Conservation (phyloP, 2,329 filamentous ascomycete species). For the Pseudovirgaria hyperparasitica region DNA sequence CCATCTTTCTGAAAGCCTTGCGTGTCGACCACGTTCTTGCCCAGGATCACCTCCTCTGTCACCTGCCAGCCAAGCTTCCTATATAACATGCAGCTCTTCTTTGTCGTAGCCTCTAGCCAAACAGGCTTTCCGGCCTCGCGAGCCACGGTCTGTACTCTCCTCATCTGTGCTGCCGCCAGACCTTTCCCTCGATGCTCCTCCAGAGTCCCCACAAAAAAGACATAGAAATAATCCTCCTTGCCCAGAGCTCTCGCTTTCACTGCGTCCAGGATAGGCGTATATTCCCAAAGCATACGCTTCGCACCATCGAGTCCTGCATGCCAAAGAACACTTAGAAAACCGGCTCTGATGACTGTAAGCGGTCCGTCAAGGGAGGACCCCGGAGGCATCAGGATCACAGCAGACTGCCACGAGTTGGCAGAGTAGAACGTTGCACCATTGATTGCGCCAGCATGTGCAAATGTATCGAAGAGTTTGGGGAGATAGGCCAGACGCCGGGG, state of each 20-base stretch:
- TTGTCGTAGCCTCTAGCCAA: constrained; percentile 7
- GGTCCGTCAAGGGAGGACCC: constrained; percentile 2
- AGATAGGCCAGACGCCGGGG: too few relatives aligned
- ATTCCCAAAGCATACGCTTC: too few relatives aligned
- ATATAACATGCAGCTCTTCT: constrained; percentile 3
- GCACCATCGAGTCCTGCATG: not conserved
- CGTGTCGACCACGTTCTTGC: too few relatives aligned
- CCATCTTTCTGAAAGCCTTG: too few relatives aligned
- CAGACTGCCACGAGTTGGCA: too few relatives aligned
- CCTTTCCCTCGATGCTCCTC: constrained; percentile 4
- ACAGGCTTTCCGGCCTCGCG: constrained; percentile 4
- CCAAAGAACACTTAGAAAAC: constrained; percentile 1
- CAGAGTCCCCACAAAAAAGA: constrained; percentile 4
- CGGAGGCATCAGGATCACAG: constrained; percentile 3
- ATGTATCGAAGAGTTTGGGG: too few relatives aligned
- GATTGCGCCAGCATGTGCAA: too few relatives aligned
- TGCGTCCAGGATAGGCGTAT: not conserved
- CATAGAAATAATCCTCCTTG: constrained; percentile 5
- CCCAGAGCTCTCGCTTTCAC: not conserved
- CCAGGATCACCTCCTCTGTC: too few relatives aligned
- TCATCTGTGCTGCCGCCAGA: constrained; percentile 2
- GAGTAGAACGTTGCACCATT: too few relatives aligned
- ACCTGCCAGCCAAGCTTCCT: constrained; percentile 6
- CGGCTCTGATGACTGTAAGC: not conserved
- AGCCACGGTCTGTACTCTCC: constrained; percentile 3